These are phyloP conservation scores for Butyriboletus appendiculatus DNA, from an alignment of 1,284 basidiomycete species.

Conservation along the genomic window DNA sequence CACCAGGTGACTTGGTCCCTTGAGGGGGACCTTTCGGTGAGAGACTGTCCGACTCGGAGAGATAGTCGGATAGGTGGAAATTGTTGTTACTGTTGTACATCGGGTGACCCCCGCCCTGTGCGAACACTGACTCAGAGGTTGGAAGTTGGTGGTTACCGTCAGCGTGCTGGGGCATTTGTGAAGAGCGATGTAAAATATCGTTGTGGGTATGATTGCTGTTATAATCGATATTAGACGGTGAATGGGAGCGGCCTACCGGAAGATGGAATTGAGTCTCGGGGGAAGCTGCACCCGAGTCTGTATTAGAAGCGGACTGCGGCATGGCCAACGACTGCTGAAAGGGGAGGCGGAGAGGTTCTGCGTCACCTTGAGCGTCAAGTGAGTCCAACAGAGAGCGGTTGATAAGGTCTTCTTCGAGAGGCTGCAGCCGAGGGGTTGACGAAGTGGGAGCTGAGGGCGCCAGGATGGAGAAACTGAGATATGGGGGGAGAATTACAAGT, in stretches of 20 bases:
- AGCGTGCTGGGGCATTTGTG: slow-evolving; percentile 38
- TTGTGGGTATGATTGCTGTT: slow-evolving; percentile 37
- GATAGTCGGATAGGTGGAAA: slow-evolving; percentile 42
- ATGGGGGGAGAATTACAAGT: slow-evolving; percentile 31
- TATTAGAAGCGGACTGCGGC: slow-evolving; percentile 43
- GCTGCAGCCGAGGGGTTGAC: slow-evolving; percentile 48
- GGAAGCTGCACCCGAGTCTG: slow-evolving; percentile 53
- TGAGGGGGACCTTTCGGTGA: slow-evolving; percentile 39
- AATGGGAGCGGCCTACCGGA: slow-evolving; percentile 48
- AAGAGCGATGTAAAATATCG: slow-evolving; percentile 36
- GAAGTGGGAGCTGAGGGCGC: slow-evolving; percentile 59
- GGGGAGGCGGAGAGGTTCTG: slow-evolving; percentile 55
- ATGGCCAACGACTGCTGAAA: slow-evolving; percentile 28
- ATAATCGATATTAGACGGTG: slow-evolving; percentile 43
- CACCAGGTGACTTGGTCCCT: slow-evolving; percentile 40
- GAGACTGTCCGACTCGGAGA: slow-evolving; percentile 40
- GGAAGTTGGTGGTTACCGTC: slow-evolving; percentile 37
- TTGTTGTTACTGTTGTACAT: slow-evolving; percentile 51
- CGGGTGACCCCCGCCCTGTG: slow-evolving; percentile 35
- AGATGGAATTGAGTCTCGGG: slow-evolving; percentile 56
- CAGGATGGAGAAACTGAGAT: slow-evolving; percentile 54
- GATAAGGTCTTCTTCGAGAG: slow-evolving; percentile 77
- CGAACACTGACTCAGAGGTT: slow-evolving; percentile 31
- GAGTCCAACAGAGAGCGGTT: slow-evolving; percentile 79
- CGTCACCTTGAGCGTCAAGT: slow-evolving; percentile 77